Percentiles rank a stretch among this genome's conserved stretches.
Evolutionary conservation across 768 basidiomycete genomes (phyloP).

Genomic region (Lactarius hatsudake): DNA sequence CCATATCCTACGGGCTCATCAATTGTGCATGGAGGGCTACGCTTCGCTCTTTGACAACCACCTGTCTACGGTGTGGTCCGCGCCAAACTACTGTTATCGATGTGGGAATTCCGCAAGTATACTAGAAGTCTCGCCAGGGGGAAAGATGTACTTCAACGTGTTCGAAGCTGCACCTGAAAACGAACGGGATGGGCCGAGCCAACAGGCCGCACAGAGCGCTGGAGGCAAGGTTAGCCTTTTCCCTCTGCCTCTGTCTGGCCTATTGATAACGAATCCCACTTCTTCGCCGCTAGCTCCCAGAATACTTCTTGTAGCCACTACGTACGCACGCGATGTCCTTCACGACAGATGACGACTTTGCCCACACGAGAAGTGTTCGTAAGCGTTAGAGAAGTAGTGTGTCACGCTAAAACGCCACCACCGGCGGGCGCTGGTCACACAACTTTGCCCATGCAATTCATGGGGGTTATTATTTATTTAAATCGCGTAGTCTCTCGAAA

Average conservation of each 20-base stretch:
- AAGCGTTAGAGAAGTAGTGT: slow-evolving; percentile 12
- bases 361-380: slow-evolving; percentile 21
- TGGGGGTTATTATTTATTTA: not conserved
- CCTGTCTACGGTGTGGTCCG: slow-evolving; percentile 97
- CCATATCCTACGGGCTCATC: slow-evolving; percentile 96
- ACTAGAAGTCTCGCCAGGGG: slow-evolving; percentile 90
- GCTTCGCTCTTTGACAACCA: slow-evolving; percentile 95
- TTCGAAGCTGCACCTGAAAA: slow-evolving; percentile 99
- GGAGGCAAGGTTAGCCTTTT: slow-evolving; percentile 58
- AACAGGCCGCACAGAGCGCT: slow-evolving; percentile 70
- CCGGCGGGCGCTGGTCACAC: slow-evolving; percentile 9
- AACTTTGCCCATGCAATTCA: not conserved
- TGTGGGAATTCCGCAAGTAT: slow-evolving; percentile 98
- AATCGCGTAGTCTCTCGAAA: slow-evolving; percentile 4
- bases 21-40: slow-evolving; percentile 99
- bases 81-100: slow-evolving; percentile 98
- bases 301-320: slow-evolving; percentile 62
- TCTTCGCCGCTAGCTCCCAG: slow-evolving; percentile 54
- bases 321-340: slow-evolving; percentile 20
- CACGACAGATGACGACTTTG: slow-evolving; percentile 21
- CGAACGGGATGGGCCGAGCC: slow-evolving; percentile 83
- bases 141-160: slow-evolving; percentile 90
- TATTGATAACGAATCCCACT: slow-evolving; percentile 12
- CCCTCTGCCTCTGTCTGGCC: slow-evolving; percentile 2
- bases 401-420: slow-evolving; percentile 13